Percentiles rank a stretch among this genome's conserved stretches.
phyloP scores from a whole-genome alignment of 495 filamentous ascomycete genomes.

The Cairneyella variabilis region DNA sequence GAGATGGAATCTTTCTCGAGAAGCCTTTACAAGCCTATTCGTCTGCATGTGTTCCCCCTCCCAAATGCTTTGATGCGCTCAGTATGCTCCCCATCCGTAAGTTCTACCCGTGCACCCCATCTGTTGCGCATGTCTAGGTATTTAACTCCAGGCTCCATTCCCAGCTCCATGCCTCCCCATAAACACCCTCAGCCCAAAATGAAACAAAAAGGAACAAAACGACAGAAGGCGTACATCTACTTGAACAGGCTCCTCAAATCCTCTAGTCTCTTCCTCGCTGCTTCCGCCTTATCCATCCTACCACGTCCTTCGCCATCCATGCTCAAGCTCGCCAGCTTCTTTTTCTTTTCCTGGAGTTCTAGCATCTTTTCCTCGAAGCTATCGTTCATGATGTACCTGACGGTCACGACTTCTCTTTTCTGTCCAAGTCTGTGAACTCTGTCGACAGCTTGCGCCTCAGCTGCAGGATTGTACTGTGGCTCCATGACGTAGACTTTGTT shows the following conservation, averaged over 20 bases:
- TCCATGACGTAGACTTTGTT: slow-evolving; percentile 95
- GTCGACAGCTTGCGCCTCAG: slow-evolving; percentile 91
- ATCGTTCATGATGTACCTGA: slow-evolving; percentile 79
- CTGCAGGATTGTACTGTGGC: slow-evolving; percentile 93
- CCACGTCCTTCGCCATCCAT: slow-evolving; percentile 56
- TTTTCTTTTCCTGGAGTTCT: slow-evolving; percentile 84
- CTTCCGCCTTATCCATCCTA: slow-evolving; percentile 69
- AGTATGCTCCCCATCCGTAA: too few species aligned
- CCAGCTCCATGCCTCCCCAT: too few species aligned
- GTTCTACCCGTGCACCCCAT: too few species aligned
- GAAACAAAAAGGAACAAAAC: too few species aligned
- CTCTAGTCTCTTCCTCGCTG: slow-evolving; percentile 69
- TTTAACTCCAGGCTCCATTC: too few species aligned
- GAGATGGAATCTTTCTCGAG: too few species aligned
- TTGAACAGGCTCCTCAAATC: slow-evolving; percentile 82
- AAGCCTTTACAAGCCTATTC: too few species aligned
- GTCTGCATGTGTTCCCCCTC: too few species aligned
- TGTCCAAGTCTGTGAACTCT: slow-evolving; percentile 93
- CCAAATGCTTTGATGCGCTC: too few species aligned
- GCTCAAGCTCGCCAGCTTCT: slow-evolving; percentile 77
- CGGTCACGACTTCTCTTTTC: slow-evolving; percentile 73
- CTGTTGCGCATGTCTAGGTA: too few species aligned
- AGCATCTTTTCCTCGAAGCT: slow-evolving; percentile 96
- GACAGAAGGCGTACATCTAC: too few species aligned
- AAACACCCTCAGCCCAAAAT: too few species aligned